Percentiles rank a stretch among this genome's conserved stretches.
phyloP scores from a whole-genome alignment of 2,329 filamentous ascomycete species.

The Xylaria sp. region DNA sequence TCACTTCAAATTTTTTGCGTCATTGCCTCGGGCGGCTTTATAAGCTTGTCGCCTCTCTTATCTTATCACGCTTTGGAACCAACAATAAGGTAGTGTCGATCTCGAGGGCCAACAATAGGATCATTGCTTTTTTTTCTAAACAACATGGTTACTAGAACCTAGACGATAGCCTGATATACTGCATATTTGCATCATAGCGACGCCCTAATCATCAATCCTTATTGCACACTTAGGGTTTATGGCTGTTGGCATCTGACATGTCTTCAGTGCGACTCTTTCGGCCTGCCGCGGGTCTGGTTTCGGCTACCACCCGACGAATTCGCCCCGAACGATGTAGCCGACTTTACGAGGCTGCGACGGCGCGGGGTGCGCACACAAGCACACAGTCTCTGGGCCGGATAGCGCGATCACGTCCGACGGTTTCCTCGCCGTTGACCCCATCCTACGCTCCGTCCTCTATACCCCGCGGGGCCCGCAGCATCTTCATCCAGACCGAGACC shows the following conservation, averaged over 20 bases:
- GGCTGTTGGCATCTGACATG: slow-evolving; percentile 25
- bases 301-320: slow-evolving; percentile 32
- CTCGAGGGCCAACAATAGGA: not conserved
- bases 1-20: slow-evolving; percentile 20
- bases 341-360: slow-evolving; percentile 32
- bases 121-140: no score
- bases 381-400: slow-evolving; percentile 35
- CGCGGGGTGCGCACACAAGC: slow-evolving; percentile 40
- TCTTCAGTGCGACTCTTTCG: slow-evolving; percentile 36
- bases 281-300: slow-evolving; percentile 37
- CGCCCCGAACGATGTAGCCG: slow-evolving; percentile 26
- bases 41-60: slow-evolving; percentile 25
- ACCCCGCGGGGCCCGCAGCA: slow-evolving; percentile 64
- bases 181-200: no score
- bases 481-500: slow-evolving; percentile 96
- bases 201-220: not conserved
- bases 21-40: slow-evolving; percentile 31
- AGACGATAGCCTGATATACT: no score
- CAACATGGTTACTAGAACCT: no score
- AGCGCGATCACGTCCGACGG: slow-evolving; percentile 27
- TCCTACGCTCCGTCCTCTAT: slow-evolving; percentile 27
- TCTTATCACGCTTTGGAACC: slow-evolving; percentile 21
- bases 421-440: slow-evolving; percentile 1
- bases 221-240: not conserved
- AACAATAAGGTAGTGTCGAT: not conserved